Evolutionary conservation across 495 filamentous ascomycete genomes (phyloP).

Genomic region (Durotheca rogersii): DNA sequence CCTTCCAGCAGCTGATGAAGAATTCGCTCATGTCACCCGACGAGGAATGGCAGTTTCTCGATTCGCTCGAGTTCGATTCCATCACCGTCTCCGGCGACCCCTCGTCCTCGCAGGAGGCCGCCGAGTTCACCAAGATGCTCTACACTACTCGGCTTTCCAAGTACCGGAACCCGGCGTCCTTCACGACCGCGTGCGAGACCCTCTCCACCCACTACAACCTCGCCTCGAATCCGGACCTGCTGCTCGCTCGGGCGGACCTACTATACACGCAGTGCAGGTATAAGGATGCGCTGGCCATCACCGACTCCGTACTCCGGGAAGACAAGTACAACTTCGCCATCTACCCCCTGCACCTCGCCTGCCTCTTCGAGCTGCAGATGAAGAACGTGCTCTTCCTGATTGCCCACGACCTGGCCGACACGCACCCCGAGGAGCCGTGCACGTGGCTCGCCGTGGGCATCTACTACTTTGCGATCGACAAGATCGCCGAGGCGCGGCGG

Average conservation of each 20-base stretch:
- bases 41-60: conserved; percentile 91
- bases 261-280: conserved; percentile 95
- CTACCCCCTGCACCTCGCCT: conserved; percentile 89
- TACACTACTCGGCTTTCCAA: conserved; percentile 97
- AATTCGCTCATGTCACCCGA: conserved; percentile 97
- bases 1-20: conserved; percentile 96
- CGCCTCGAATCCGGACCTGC: conserved; percentile 80
- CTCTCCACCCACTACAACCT: conserved; percentile 93
- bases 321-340: conserved; percentile 87
- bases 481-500: conserved; percentile 87
- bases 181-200: conserved; percentile 84
- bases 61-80: conserved; percentile 86
- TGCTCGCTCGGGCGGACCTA: conserved; percentile 88
- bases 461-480: conserved; percentile 87
- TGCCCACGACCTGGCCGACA: conserved; percentile 91
- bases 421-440: conserved; percentile 84
- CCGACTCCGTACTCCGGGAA: conserved; percentile 72
- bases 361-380: conserved; percentile 81
- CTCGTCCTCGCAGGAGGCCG: conserved; percentile 72
- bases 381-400: conserved; percentile 89
- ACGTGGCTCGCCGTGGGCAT: conserved; percentile 93
- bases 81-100: conserved; percentile 61
- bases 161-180: conserved; percentile 81
- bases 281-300: conserved; percentile 79
- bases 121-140: conserved; percentile 92